A percentile compares a stretch with the other conserved stretches of the same genome.
Conservation (phyloP, 2,329 filamentous ascomycete genomes). For the Phaeosphaeria sp. region DNA sequence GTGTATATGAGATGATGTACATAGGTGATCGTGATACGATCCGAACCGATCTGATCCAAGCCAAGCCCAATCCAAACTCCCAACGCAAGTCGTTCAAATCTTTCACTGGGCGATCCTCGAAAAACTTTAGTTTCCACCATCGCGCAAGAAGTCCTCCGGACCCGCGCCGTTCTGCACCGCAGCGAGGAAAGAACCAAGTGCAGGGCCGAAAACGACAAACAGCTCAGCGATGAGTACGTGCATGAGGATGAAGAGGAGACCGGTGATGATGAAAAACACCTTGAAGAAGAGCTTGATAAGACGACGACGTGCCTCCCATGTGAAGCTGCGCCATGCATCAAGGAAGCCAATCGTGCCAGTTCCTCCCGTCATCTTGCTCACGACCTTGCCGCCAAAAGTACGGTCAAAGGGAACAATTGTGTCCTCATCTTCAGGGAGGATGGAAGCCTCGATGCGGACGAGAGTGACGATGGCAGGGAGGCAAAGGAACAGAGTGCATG, state of each 20-base stretch:
- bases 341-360: conserved; percentile 72
- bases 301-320: conserved; percentile 72
- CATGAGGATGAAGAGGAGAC: conserved; percentile 55
- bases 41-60: background rate
- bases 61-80: background rate
- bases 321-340: conserved; percentile 82
- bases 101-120: background rate
- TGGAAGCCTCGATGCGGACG: conserved; percentile 83
- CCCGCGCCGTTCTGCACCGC: conserved; percentile 14
- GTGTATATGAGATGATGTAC: background rate
- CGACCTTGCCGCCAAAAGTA: conserved; percentile 77
- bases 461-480: conserved; percentile 81
- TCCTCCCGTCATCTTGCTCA: conserved; percentile 75
- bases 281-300: conserved; percentile 79
- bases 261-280: conserved; percentile 63
- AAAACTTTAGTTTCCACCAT: background rate
- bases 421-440: conserved; percentile 81
- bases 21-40: too few relatives aligned
- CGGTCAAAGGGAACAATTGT: conserved; percentile 91
- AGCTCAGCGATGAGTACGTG: conserved; percentile 61
- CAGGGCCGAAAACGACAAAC: conserved; percentile 54
- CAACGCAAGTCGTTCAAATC: background rate
- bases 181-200: conserved; percentile 28
- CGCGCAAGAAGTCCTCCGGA: background rate
- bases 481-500: conserved; percentile 70